Evolutionary conservation across 1,284 basidiomycete species (phyloP).

Genomic region (Pseudozyma flocculosa): DNA sequence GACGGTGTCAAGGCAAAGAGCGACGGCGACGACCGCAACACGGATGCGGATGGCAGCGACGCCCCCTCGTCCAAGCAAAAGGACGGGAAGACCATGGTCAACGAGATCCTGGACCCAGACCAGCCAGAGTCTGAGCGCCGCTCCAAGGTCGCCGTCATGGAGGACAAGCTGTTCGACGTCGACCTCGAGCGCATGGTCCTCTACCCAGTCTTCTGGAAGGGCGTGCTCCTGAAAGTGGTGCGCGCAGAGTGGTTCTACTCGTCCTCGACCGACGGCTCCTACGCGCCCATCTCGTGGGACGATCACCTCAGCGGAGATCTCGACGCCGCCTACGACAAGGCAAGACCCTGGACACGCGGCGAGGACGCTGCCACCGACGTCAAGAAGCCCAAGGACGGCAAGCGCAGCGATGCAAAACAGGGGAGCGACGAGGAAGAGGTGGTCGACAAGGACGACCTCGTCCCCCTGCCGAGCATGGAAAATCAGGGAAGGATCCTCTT

Average conservation of each 20-base stretch:
- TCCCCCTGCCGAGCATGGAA: slow-evolving; percentile 42
- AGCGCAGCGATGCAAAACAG: not conserved
- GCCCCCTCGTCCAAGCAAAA: slow-evolving; percentile 2
- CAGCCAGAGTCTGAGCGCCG: slow-evolving; percentile 33
- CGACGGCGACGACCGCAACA: not conserved
- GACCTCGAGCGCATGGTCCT: slow-evolving; percentile 51
- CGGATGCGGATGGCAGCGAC: slow-evolving; percentile 9
- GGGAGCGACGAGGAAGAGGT: slow-evolving; percentile 10
- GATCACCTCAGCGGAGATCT: slow-evolving; percentile 54
- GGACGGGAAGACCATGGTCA: slow-evolving; percentile 29
- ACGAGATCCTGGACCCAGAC: slow-evolving; percentile 46
- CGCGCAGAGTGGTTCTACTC: slow-evolving; percentile 59
- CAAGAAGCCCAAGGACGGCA: not conserved
- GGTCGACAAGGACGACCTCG: slow-evolving; percentile 35
- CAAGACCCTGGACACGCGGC: slow-evolving; percentile 53
- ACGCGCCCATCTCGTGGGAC: slow-evolving; percentile 49
- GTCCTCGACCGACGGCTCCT: slow-evolving; percentile 35
- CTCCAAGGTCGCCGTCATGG: slow-evolving; percentile 48
- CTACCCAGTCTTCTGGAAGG: slow-evolving; percentile 59
- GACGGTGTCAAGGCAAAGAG: not conserved
- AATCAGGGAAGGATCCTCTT: slow-evolving; percentile 53
- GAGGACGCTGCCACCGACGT: slow-evolving; percentile 13
- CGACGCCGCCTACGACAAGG: slow-evolving; percentile 55
- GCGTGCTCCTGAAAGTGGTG: slow-evolving; percentile 53
- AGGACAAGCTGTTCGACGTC: slow-evolving; percentile 55